Percentiles rank a stretch among this genome's conserved stretches.
These are phyloP conservation scores for Trichoderma harzianum DNA, from an alignment of 2,329 filamentous ascomycete genomes.

Conservation along the genomic window DNA sequence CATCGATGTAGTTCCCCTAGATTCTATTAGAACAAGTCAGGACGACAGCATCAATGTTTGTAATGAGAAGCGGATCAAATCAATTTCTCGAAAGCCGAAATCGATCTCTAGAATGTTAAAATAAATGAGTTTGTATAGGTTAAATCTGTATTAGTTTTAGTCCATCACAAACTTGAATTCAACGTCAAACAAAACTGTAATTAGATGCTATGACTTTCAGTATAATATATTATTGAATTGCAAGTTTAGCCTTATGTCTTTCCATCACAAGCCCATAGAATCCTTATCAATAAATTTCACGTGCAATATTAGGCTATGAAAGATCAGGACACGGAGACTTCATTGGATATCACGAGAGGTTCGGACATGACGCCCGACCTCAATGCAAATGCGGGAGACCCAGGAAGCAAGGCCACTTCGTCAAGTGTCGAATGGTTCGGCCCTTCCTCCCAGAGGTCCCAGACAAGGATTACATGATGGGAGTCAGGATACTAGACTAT, in stretches of 20 bases:
- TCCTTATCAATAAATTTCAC: background rate
- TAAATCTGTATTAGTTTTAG: background rate
- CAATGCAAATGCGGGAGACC: no score
- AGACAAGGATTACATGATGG: no score
- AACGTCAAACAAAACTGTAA: background rate
- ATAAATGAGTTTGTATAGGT: background rate
- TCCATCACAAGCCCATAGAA: background rate
- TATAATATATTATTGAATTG: background rate
- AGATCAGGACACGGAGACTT: no score
- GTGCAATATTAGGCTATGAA: background rate
- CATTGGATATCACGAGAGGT: no score
- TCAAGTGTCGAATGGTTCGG: no score
- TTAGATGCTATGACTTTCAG: background rate
- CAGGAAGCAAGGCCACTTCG: no score
- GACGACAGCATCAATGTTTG: background rate
- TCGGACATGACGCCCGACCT: no score
- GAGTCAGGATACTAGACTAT: no score
- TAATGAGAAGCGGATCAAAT: background rate
- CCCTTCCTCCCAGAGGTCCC: no score
- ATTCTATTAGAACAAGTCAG: background rate
- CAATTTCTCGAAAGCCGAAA: background rate
- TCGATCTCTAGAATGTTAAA: rapidly evolving
- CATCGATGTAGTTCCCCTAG: background rate
- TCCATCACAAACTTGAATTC: background rate
- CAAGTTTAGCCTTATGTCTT: background rate